phyloP scores from a whole-genome alignment of 73 alveolate species.

The Paramecium sexaurelia region DNA sequence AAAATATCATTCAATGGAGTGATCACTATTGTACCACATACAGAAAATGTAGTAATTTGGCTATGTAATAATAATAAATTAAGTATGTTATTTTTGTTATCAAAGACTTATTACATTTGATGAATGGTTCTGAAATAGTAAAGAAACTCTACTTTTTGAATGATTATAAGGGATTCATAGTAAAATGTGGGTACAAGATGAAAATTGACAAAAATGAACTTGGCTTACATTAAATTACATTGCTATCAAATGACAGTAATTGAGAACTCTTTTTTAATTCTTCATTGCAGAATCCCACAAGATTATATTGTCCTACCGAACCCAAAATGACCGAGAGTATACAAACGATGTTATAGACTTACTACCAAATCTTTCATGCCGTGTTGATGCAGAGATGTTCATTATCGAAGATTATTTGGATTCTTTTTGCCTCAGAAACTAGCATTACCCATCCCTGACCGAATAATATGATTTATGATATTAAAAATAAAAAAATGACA shows the following conservation, averaged over 20 bases:
- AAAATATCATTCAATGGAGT: background rate
- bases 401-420: slow-evolving; percentile 31
- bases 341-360: slow-evolving; percentile 43
- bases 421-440: slow-evolving; percentile 32
- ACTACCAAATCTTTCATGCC: background rate
- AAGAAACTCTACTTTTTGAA: slow-evolving; percentile 5
- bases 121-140: slow-evolving; percentile 12
- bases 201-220: slow-evolving; percentile 33
- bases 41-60: slow-evolving; percentile 22
- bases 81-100: background rate
- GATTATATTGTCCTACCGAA: slow-evolving; percentile 18
- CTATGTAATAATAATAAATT: background rate
- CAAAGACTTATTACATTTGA: background rate
- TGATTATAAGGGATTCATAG: slow-evolving; percentile 30
- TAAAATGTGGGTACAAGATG: slow-evolving; percentile 2
- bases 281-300: slow-evolving; percentile 33
- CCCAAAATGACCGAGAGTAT: slow-evolving; percentile 38
- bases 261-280: background rate
- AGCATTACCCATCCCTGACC: slow-evolving; percentile 14
- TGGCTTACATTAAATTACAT: slow-evolving; percentile 13
- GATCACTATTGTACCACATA: background rate
- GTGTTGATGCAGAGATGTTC: slow-evolving; percentile 25
- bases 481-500: too few relatives aligned
- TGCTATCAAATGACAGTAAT: slow-evolving; percentile 39
- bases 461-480: slow-evolving; percentile 13